Evolutionary conservation across 2,329 filamentous ascomycete species (phyloP).

Genomic region (Pseudocercospora crystallina): DNA sequence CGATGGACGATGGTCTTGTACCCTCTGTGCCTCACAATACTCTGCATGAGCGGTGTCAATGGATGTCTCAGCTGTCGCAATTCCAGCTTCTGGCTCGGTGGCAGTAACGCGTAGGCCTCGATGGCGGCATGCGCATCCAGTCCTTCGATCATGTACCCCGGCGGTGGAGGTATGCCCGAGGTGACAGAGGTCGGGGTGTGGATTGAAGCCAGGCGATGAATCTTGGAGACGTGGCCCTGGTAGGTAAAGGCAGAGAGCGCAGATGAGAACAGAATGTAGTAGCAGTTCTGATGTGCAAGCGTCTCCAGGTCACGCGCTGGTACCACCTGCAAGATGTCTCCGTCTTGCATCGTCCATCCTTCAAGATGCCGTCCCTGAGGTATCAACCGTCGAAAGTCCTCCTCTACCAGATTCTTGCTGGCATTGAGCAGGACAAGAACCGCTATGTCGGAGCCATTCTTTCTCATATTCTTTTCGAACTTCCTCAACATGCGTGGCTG

Average conservation of each 20-base stretch:
- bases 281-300: constrained; percentile 62
- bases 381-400: constrained; percentile 70
- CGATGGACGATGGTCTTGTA: constrained; percentile 29
- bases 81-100: constrained; percentile 40
- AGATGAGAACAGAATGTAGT: constrained; percentile 68
- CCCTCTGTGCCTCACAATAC: constrained; percentile 40
- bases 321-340: constrained; percentile 59
- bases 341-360: constrained; percentile 57
- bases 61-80: constrained; percentile 38
- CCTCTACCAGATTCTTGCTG: constrained; percentile 60
- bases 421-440: constrained; percentile 60
- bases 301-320: constrained; percentile 65
- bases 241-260: constrained; percentile 62
- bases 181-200: constrained; percentile 45
- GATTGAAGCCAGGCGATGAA: constrained; percentile 50
- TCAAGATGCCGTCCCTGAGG: constrained; percentile 64
- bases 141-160: constrained; percentile 45
- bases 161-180: constrained; percentile 45
- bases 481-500: too few relatives aligned
- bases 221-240: constrained; percentile 52
- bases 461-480: too few relatives aligned
- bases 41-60: constrained; percentile 33
- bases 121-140: constrained; percentile 47
- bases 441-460: constrained; percentile 30
- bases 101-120: constrained; percentile 52